Conservation (phyloP, 2,329 filamentous ascomycete species). For the Pezicula rhizophila region DNA sequence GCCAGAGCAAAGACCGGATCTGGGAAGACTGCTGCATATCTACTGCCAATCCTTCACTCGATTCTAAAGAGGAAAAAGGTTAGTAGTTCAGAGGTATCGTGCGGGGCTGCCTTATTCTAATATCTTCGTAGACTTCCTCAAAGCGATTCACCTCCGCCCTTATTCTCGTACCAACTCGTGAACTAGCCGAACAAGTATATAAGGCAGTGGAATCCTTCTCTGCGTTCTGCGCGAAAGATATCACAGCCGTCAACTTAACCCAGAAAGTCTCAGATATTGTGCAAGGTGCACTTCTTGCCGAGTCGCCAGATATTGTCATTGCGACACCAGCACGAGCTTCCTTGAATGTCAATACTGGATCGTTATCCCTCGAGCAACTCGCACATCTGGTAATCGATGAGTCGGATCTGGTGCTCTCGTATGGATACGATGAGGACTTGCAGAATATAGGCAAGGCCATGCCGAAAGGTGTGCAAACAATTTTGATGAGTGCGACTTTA, state of each 20-base stretch:
- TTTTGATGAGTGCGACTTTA: constrained; percentile 90
- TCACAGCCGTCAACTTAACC: constrained; percentile 79
- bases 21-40: constrained; percentile 94
- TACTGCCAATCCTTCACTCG: constrained; percentile 80
- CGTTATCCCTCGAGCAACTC: constrained; percentile 65
- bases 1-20: constrained; percentile 92
- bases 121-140: constrained; percentile 37
- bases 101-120: constrained; percentile 7
- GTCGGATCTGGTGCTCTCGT: constrained; percentile 86
- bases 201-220: constrained; percentile 73
- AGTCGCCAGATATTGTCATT: constrained; percentile 81
- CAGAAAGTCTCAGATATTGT: constrained; percentile 87
- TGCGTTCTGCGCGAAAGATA: constrained; percentile 76
- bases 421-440: constrained; percentile 89
- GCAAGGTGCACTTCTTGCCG: constrained; percentile 77
- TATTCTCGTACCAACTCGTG: constrained; percentile 88
- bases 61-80: constrained; percentile 75
- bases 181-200: constrained; percentile 86
- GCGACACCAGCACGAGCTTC: constrained; percentile 84
- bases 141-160: constrained; percentile 62
- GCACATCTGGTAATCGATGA: constrained; percentile 81
- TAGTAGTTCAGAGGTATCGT: constrained; percentile 13
- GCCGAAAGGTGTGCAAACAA: constrained; percentile 80
- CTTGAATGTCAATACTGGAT: constrained; percentile 67
- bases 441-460: constrained; percentile 71